Evolutionary conservation across 2,329 filamentous ascomycete species (phyloP).

Genomic region (Hypoxylon sp.): DNA sequence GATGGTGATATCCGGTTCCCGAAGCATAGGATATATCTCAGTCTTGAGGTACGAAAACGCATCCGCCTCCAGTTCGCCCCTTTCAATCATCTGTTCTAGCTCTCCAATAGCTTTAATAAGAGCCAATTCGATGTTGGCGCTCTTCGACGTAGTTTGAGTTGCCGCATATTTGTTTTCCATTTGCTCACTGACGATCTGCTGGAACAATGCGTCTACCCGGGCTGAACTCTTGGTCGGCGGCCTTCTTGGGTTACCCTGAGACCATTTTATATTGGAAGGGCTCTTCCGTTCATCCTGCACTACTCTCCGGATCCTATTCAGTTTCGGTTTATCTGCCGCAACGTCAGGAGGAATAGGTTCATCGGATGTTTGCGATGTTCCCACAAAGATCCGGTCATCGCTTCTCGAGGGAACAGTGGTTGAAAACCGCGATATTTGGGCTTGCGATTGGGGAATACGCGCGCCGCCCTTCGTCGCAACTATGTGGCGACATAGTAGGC

Average conservation of each 20-base stretch:
- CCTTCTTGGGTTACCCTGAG: conserved; percentile 10
- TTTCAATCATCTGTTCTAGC: conserved; percentile 53
- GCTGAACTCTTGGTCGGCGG: conserved; percentile 22
- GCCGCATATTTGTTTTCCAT: conserved; percentile 25
- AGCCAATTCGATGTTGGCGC: conserved; percentile 26
- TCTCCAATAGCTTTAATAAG: conserved; percentile 47
- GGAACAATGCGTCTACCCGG: conserved; percentile 48
- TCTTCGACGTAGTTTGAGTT: background rate
- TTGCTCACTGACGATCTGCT: conserved; percentile 48
- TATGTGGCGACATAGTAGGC: conserved; percentile 52
- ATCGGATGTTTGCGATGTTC: background rate
- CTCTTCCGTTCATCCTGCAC: background rate
- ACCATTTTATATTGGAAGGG: conserved; percentile 16
- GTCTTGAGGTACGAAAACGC: conserved; percentile 48
- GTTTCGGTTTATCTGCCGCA: background rate
- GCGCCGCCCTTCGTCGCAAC: conserved; percentile 42
- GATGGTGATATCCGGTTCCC: conserved; percentile 41
- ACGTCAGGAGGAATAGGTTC: background rate
- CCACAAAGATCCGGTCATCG: conserved; percentile 20
- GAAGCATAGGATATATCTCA: conserved; percentile 52
- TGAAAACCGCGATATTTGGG: conserved; percentile 42
- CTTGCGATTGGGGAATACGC: conserved; percentile 42
- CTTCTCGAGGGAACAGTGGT: conserved; percentile 31
- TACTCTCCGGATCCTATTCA: conserved; percentile 16
- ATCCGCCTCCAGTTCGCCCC: conserved; percentile 42